These are phyloP conservation scores for Ascobolus immersus DNA, from an alignment of 495 filamentous ascomycete species.

Conservation along the genomic window DNA sequence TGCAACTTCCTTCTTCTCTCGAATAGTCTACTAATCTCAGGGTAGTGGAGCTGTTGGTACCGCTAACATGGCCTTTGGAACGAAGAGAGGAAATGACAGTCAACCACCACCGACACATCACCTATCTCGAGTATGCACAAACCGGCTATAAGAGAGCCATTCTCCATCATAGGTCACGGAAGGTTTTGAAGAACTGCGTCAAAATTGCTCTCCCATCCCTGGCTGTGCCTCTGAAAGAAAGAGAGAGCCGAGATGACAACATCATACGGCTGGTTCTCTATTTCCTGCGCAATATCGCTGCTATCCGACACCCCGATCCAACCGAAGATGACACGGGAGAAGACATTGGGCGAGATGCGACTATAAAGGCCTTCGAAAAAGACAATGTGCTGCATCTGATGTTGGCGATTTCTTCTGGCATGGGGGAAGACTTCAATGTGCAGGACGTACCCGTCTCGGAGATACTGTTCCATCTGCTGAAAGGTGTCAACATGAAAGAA, in stretches of 20 bases:
- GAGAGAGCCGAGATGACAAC: slow-evolving; percentile 58
- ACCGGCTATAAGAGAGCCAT: slow-evolving; percentile 70
- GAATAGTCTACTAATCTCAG: slow-evolving; percentile 4
- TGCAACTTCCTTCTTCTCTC: background rate
- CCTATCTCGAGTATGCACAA: slow-evolving; percentile 69
- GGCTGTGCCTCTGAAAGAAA: slow-evolving; percentile 47
- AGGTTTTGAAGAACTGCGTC: slow-evolving; percentile 51
- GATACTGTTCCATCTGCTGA: slow-evolving; percentile 70
- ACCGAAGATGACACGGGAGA: slow-evolving; percentile 26
- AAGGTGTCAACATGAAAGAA: slow-evolving; percentile 63
- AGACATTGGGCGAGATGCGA: slow-evolving; percentile 65
- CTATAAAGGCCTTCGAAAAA: slow-evolving; percentile 62
- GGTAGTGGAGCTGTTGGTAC: slow-evolving; percentile 74
- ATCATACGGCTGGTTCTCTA: slow-evolving; percentile 83
- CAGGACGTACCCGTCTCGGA: slow-evolving; percentile 75
- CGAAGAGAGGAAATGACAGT: slow-evolving; percentile 60
- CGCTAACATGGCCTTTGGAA: slow-evolving; percentile 84
- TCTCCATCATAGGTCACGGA: slow-evolving; percentile 49
- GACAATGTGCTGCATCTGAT: slow-evolving; percentile 77
- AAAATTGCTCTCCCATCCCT: slow-evolving; percentile 71
- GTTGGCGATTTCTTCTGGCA: slow-evolving; percentile 64
- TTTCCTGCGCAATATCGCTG: slow-evolving; percentile 62
- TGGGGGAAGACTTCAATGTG: slow-evolving; percentile 71
- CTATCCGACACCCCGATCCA: slow-evolving; percentile 47
- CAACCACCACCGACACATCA: slow-evolving; percentile 76